Evolutionary conservation across 192 early-diverging fungal species (phyloP).

Genomic region (Irineochytrium annulatum): DNA sequence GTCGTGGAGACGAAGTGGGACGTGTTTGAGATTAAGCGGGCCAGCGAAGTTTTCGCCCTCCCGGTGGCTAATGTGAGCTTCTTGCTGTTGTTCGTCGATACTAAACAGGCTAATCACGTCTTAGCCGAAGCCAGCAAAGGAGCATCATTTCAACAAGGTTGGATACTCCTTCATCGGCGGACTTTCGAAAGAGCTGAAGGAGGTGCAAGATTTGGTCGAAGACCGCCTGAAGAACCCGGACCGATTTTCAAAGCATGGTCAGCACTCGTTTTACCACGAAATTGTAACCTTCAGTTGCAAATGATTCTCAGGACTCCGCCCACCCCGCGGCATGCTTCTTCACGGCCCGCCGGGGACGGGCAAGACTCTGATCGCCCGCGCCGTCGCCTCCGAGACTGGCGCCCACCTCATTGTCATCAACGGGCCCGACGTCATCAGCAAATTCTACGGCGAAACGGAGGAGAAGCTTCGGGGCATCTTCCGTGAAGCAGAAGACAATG

Average conservation of each 20-base stretch:
- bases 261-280: neutral
- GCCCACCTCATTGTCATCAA: slow-evolving; percentile 78
- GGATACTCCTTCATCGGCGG: slow-evolving; percentile 76
- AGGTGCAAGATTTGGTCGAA: slow-evolving; percentile 83
- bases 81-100: slow-evolving; percentile 1
- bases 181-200: slow-evolving; percentile 62
- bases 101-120: slow-evolving; percentile 8
- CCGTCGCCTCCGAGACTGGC: slow-evolving; percentile 73
- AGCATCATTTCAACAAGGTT: neutral
- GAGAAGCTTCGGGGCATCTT: slow-evolving; percentile 77
- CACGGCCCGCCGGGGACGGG: slow-evolving; percentile 92
- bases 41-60: slow-evolving; percentile 24
- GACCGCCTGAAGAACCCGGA: slow-evolving; percentile 68
- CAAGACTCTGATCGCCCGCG: slow-evolving; percentile 92
- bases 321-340: slow-evolving; percentile 89
- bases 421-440: slow-evolving; percentile 85
- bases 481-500: slow-evolving; percentile 59
- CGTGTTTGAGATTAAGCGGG: slow-evolving; percentile 29
- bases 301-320: slow-evolving; percentile 60
- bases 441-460: slow-evolving; percentile 94
- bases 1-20: neutral
- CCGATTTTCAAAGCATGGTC: slow-evolving; percentile 69
- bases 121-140: slow-evolving; percentile 3
- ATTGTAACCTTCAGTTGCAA: neutral
- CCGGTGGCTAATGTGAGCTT: neutral